phyloP scores from a whole-genome alignment of 768 basidiomycete species.

The Termitomyces sp. region DNA sequence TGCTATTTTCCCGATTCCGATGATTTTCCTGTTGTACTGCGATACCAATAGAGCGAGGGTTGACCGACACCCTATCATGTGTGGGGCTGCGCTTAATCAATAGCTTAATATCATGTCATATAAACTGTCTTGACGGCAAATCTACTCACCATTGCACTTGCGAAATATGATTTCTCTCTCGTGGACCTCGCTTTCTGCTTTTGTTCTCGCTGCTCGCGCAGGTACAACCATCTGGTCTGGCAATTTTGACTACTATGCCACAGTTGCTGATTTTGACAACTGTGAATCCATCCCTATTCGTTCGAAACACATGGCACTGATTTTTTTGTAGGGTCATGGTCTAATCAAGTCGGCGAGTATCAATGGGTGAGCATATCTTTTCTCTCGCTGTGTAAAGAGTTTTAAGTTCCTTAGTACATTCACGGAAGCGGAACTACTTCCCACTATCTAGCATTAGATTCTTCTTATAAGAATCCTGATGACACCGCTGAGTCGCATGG shows the following conservation, averaged over 20 bases:
- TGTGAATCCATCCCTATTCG: slow-evolving; percentile 30
- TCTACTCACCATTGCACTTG: background rate
- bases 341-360: slow-evolving; percentile 47
- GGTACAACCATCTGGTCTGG: slow-evolving; percentile 54
- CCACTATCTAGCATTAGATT: slow-evolving; percentile 44
- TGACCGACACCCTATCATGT: slow-evolving; percentile 26
- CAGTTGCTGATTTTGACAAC: slow-evolving; percentile 44
- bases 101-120: slow-evolving; percentile 1
- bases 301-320: background rate
- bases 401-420: slow-evolving; percentile 34
- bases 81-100: background rate
- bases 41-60: slow-evolving; percentile 22
- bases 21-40: slow-evolving; percentile 25
- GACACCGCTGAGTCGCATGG: slow-evolving; percentile 45
- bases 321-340: slow-evolving; percentile 44
- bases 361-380: slow-evolving; percentile 41
- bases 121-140: slow-evolving; percentile 2
- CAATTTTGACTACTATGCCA: slow-evolving; percentile 44
- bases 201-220: slow-evolving; percentile 31
- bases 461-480: slow-evolving; percentile 57
- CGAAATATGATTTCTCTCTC: slow-evolving; percentile 22
- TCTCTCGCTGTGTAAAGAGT: background rate
- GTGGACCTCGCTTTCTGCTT: slow-evolving; percentile 28
- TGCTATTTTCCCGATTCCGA: slow-evolving; percentile 29
- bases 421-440: slow-evolving; percentile 50